Evolutionary conservation across 2,329 filamentous ascomycete genomes (phyloP).

Genomic region (Stemphylium vesicarium): DNA sequence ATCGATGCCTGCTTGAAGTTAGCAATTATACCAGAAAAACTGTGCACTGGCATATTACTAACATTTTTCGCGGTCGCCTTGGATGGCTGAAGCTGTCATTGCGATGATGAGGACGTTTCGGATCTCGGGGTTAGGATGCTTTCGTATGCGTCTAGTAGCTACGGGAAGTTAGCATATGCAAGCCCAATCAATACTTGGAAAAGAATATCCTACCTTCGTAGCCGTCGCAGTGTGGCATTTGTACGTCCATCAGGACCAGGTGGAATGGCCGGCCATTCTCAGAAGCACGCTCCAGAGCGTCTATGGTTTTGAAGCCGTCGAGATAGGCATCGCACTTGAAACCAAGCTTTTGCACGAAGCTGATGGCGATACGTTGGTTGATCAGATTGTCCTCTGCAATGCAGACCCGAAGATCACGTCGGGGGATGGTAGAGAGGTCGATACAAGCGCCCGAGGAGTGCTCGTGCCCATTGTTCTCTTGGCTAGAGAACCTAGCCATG

Average conservation of each 20-base stretch:
- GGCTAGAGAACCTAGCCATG: conserved; percentile 63
- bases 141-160: conserved; percentile 81
- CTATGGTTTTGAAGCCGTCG: conserved; percentile 86
- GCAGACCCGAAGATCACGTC: conserved; percentile 82
- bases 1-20: conserved; percentile 67
- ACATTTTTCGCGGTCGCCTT: conserved; percentile 85
- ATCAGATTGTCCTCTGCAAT: conserved; percentile 96
- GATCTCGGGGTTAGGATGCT: conserved; percentile 76
- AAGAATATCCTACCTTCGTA: conserved; percentile 65
- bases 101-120: conserved; percentile 89
- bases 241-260: conserved; percentile 92
- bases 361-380: conserved; percentile 92
- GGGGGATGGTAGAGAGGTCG: conserved; percentile 71
- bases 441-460: conserved; percentile 46
- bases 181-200: neutral
- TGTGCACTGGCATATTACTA: neutral
- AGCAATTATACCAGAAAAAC: neutral
- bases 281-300: conserved; percentile 78
- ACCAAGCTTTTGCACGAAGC: conserved; percentile 84
- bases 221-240: conserved; percentile 93
- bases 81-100: conserved; percentile 95
- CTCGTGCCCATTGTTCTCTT: conserved; percentile 53
- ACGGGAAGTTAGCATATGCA: conserved; percentile 15
- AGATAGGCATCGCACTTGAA: conserved; percentile 89
- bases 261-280: conserved; percentile 80